Base-by-base conservation (phyloP, 31 red algal species). In the Asparagopsis taxiformis region DNA sequence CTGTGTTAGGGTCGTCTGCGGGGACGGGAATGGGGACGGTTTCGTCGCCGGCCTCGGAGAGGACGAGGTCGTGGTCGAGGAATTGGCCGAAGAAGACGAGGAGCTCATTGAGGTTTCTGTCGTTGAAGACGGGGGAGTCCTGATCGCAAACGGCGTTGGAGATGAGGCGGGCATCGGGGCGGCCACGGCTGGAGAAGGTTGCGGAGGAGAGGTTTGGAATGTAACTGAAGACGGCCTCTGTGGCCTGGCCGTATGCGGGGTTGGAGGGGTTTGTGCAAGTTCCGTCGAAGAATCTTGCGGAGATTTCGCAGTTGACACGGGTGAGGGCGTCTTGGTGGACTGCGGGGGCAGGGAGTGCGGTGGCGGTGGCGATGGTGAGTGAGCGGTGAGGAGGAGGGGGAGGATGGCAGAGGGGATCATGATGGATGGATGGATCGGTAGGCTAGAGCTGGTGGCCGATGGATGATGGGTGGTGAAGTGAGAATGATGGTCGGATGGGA, bases 41-140 rank as follows among this genome's bases (percentile, higher is more conserved):
- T 13, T 7, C 62, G 19, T 24, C 25, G 30, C 21, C 25, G 16
- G 32, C 29, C 1, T 10, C 33, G 19, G 62, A 30, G 62, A 15
- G 29, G 28, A 43, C 35, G 1, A 65, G 28, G 62, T 65, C 32
- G 62, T 65, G 62, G 62, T 65, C 62, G 32, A 65, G 62, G 23
- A 24, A 5, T 16, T 65, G 62, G 35, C 23, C 62, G 20, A 34
- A 65, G 35, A 22, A 35, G 35, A 35, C 35, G 0, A 31, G 13
- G 3, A 65, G 32, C 10, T 65, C 62, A 23, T 65, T 65, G 62
- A 65, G 62, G 35, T 43, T 35, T 17, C 62, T 35, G 35, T 35
- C 62, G 4, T 5, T 37, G 41, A 46, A 46, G 41, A 46, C 13
- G 41, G 13, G 41, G 8, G 8, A 6, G 13, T 46, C 41, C 13